Evolutionary conservation across 306 rosid species (phyloP).

Genomic region (Vigna angularis): DNA sequence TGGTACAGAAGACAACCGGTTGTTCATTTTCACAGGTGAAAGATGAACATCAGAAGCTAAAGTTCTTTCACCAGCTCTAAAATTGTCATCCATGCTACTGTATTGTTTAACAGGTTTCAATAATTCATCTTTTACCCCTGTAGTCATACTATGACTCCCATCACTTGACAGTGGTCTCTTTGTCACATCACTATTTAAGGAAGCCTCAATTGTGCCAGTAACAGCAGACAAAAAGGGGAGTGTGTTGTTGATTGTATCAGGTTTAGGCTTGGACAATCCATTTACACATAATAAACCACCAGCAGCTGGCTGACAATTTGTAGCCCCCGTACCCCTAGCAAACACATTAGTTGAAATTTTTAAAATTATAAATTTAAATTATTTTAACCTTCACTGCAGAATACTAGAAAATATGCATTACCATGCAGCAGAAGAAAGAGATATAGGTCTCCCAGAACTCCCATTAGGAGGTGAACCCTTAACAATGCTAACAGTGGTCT

Average conservation of each 20-base stretch:
- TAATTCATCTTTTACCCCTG: conserved; percentile 51
- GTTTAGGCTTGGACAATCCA: conserved; percentile 63
- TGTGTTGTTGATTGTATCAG: conserved; percentile 55
- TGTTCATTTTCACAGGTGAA: conserved; percentile 49
- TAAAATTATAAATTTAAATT: conserved; percentile 15
- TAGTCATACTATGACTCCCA: conserved; percentile 49
- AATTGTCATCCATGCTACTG: conserved; percentile 50
- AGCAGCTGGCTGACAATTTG: conserved; percentile 59
- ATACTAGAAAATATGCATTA: conserved; percentile 45
- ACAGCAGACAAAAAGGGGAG: conserved; percentile 61
- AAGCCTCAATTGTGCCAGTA: conserved; percentile 51
- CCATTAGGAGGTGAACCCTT: conserved; percentile 81
- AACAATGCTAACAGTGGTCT: conserved; percentile 56
- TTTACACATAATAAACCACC: conserved; percentile 53
- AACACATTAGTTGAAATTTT: conserved; percentile 13
- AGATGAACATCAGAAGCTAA: conserved; percentile 50
- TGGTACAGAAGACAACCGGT: conserved; percentile 53
- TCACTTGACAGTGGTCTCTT: conserved; percentile 52
- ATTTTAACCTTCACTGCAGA: conserved; percentile 29
- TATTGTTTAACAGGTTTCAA: conserved; percentile 52
- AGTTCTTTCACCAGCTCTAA: conserved; percentile 50
- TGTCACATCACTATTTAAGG: conserved; percentile 52
- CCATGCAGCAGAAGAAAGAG: conserved; percentile 80
- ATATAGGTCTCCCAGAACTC: conserved; percentile 60
- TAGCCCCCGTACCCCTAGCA: conserved; percentile 74